Percentiles rank a stretch among this genome's conserved stretches.
Conservation (phyloP, 306 rosid genomes). For the Lathyrus aphaca region DNA sequence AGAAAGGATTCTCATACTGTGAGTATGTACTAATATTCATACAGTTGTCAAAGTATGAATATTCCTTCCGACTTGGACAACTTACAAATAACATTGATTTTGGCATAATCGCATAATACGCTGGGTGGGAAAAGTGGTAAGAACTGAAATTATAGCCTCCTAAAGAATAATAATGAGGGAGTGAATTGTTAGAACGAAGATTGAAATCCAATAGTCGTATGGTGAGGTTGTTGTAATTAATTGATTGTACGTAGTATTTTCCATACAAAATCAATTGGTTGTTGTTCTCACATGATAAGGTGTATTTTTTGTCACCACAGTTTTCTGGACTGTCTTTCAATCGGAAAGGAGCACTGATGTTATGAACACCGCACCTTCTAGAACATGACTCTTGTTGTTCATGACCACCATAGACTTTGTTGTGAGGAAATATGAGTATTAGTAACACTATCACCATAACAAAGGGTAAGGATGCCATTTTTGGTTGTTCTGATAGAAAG, state of each 20-base stretch:
- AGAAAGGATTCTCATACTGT: not conserved
- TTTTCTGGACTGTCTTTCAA: not conserved
- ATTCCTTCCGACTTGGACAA: not conserved
- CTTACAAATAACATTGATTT: not conserved
- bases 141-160: not conserved
- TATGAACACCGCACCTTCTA: not conserved
- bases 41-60: not conserved
- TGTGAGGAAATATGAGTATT: not conserved
- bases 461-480: not conserved
- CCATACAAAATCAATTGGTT: slow-evolving; percentile 6
- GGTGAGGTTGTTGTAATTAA: slow-evolving; percentile 7
- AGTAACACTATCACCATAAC: not conserved
- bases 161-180: not conserved
- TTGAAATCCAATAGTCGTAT: not conserved
- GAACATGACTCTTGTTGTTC: not conserved
- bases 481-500: not conserved
- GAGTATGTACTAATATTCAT: not conserved
- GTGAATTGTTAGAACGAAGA: not conserved
- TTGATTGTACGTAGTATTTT: not conserved
- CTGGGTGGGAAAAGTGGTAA: too few species aligned
- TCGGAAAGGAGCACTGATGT: not conserved
- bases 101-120: not conserved
- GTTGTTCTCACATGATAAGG: not conserved
- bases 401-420: not conserved
- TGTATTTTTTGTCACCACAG: not conserved